Evolutionary conservation across 495 filamentous ascomycete genomes (phyloP).

Genomic region (Staphylotrichum tortipilum): DNA sequence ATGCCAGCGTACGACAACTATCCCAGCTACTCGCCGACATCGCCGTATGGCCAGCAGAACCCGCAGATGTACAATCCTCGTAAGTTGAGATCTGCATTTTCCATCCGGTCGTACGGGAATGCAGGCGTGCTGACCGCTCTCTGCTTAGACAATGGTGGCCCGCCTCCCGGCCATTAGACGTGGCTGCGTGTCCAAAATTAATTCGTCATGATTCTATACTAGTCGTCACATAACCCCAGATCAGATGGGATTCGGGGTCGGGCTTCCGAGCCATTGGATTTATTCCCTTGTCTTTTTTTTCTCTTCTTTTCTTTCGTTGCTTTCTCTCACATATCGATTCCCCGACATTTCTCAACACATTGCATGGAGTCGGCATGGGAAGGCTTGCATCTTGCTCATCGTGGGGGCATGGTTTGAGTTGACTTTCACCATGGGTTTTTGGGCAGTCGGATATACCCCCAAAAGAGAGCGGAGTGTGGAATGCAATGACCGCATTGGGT

Average conservation of each 20-base stretch:
- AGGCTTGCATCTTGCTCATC: neutral
- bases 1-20: conserved; percentile 60
- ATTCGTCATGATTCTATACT: too few species aligned
- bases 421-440: neutral
- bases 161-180: conserved; percentile 1
- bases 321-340: neutral
- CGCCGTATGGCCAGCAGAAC: conserved; percentile 63
- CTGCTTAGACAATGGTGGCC: conserved; percentile 21
- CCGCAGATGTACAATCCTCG: conserved; percentile 69
- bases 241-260: too few species aligned
- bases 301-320: neutral
- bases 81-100: conserved; percentile 35
- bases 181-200: neutral
- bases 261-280: neutral
- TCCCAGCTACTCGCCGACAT: conserved; percentile 57
- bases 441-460: conserved; percentile 6
- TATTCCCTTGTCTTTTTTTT: neutral
- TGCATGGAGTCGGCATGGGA: conserved; percentile 4
- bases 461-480: neutral
- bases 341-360: conserved; percentile 1
- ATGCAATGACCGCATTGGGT: neutral
- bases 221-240: neutral
- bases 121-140: conserved; percentile 2
- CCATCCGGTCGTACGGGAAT: too few species aligned
- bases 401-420: neutral